Base-by-base conservation (phyloP, 192 early-diverging fungal species). In the Lobosporangium transversale region DNA sequence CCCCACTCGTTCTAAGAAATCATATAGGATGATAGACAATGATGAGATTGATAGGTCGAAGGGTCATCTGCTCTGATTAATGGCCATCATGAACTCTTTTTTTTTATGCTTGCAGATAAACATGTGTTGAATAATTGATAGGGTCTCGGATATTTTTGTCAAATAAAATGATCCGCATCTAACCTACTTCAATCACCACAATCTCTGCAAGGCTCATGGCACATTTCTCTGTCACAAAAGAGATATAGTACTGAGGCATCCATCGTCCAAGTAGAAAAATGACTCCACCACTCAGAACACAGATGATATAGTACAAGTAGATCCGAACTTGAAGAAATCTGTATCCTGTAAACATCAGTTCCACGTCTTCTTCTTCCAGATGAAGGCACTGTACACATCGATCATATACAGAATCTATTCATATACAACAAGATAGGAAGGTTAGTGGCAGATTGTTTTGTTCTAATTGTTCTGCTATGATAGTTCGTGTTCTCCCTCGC, bases 231-330 rank as follows among this genome's bases (percentile, higher is more conserved):
- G 91, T 90, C 0, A 90, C 89, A 84, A 91, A 88, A 31, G 67
- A 61, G 33, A 97, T 83, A 71, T 89, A 90, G 75, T 90, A 84
- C 33, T 70, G 70, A 47, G 94, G 93, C 45, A 97, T 76, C 96
- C 97, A 98, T 44, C 94, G 90, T 58, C 87, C 91, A 17, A 96
- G 37, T 23, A 98, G 78, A 55, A 88, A 94, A 1, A 91, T 59
- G 8, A 90, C 59, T 9, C 96, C 96, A 11, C 85, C 78, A 4
- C 91, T 87, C 42, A 91, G 42, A 36, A 95, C 10, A 27, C 88
- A 92, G 3, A 89, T 40, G 6, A 90, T 12, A 55, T 87, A 78
- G 73, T 93, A 96, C 9, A 91, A 21, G 35, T 87, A 80, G 18
- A 85, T 52, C 5, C 83, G 80, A 2, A 79, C 36, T 44, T 62